Conservation (phyloP, 2,329 filamentous ascomycete genomes). For the Cladosporium phlei region DNA sequence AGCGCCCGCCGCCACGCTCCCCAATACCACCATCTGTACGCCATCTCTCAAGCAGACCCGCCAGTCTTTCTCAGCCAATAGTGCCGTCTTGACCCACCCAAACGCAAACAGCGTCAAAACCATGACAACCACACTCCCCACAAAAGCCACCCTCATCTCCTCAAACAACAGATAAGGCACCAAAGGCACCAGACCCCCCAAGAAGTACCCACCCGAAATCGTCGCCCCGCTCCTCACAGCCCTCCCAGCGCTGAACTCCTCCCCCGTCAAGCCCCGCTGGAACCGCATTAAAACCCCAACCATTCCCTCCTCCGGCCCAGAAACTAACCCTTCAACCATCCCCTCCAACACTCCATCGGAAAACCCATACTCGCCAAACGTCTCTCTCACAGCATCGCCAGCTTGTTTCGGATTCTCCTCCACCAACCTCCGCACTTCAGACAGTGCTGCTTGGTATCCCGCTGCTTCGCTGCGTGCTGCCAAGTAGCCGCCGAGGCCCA, state of each 20-base stretch:
- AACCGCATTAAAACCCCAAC: slow-evolving; percentile 47
- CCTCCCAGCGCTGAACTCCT: slow-evolving; percentile 37
- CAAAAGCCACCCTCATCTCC: slow-evolving; percentile 46
- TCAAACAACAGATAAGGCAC: slow-evolving; percentile 61
- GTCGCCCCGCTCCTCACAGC: slow-evolving; percentile 56
- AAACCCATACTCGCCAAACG: slow-evolving; percentile 40
- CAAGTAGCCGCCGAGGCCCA: slow-evolving; percentile 41
- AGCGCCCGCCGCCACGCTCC: slow-evolving; percentile 60
- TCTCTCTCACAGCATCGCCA: slow-evolving; percentile 35
- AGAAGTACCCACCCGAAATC: slow-evolving; percentile 64
- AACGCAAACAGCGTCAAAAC: slow-evolving; percentile 58
- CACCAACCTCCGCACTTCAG: slow-evolving; percentile 40
- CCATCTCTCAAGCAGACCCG: slow-evolving; percentile 56
- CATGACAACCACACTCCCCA: slow-evolving; percentile 58
- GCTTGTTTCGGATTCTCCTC: slow-evolving; percentile 34
- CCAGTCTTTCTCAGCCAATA: slow-evolving; percentile 40
- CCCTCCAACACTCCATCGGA: slow-evolving; percentile 27
- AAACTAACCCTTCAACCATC: not conserved
- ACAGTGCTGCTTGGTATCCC: slow-evolving; percentile 44
- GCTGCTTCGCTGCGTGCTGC: slow-evolving; percentile 49
- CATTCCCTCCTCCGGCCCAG: slow-evolving; percentile 31
- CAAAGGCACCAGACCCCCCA: slow-evolving; percentile 67
- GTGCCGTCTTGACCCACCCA: slow-evolving; percentile 60
- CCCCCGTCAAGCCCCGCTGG: slow-evolving; percentile 43
- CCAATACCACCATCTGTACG: slow-evolving; percentile 60